A percentile compares a stretch with the other conserved stretches of the same genome.
Evolutionary conservation across 1,284 basidiomycete species (phyloP).

Genomic region (Apiotrichum gamsii): DNA sequence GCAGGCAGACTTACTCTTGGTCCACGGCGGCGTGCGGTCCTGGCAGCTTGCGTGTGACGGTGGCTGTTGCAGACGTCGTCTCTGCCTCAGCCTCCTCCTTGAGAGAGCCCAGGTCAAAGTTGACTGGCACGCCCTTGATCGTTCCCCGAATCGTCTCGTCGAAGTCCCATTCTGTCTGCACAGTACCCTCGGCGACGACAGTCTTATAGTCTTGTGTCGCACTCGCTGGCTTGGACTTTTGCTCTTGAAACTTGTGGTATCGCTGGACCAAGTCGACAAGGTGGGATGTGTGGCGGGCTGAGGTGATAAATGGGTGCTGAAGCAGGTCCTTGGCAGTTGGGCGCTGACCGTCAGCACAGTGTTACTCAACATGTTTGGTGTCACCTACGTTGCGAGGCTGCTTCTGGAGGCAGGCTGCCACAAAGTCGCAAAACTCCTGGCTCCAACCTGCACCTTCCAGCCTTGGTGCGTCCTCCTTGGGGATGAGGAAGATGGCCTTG

Average conservation of each 20-base stretch:
- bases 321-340: constrained; percentile 85
- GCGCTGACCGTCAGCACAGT: constrained; percentile 54
- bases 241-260: constrained; percentile 54
- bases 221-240: constrained; percentile 49
- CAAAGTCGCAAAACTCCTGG: constrained; percentile 84
- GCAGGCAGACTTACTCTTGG: neutral
- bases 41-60: neutral
- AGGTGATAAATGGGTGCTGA: constrained; percentile 83
- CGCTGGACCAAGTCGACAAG: constrained; percentile 82
- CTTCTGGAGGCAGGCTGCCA: constrained; percentile 84
- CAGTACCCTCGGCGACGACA: constrained; percentile 12
- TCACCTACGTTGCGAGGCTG: constrained; percentile 63
- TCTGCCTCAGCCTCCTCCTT: constrained; percentile 5
- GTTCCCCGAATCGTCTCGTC: constrained; percentile 58
- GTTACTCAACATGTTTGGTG: neutral
- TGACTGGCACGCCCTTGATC: constrained; percentile 59
- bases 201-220: constrained; percentile 44
- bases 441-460: constrained; percentile 59
- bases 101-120: constrained; percentile 31
- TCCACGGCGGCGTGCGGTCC: no score
- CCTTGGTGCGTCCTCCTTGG: constrained; percentile 77
- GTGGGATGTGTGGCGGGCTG: constrained; percentile 70
- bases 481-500: constrained; percentile 86
- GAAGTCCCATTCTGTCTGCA: constrained; percentile 83
- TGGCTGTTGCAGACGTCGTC: constrained; percentile 19